Conservation (phyloP, 805 yeast species). For the Starmera quercuum region DNA sequence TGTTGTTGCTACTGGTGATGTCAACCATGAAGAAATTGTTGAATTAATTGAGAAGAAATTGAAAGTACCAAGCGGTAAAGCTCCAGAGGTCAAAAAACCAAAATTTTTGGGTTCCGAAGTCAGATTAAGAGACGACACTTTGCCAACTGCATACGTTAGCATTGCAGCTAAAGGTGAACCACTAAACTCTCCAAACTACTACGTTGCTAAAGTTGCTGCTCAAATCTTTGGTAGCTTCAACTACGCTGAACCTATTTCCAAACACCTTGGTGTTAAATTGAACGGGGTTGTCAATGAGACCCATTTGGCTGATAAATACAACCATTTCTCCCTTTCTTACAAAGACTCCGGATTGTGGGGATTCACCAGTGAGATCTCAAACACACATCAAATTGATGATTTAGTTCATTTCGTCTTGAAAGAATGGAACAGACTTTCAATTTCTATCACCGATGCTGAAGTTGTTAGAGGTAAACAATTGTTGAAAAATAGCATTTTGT, state of each 20-base stretch:
- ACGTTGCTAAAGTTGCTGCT: slow-evolving; percentile 69
- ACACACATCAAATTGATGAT: slow-evolving; percentile 60
- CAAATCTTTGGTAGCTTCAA: slow-evolving; percentile 48
- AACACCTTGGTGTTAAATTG: slow-evolving; percentile 60
- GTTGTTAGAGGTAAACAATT: slow-evolving; percentile 70
- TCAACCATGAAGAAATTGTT: slow-evolving; percentile 62
- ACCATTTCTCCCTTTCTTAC: slow-evolving; percentile 67
- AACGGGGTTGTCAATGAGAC: slow-evolving; percentile 61
- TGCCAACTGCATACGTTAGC: slow-evolving; percentile 72
- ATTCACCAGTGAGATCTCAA: slow-evolving; percentile 57
- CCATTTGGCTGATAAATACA: slow-evolving; percentile 64
- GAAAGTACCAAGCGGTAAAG: slow-evolving; percentile 43
- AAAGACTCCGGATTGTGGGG: slow-evolving; percentile 84
- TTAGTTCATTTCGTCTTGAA: slow-evolving; percentile 73
- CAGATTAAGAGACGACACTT: slow-evolving; percentile 81
- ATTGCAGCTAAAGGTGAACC: slow-evolving; percentile 73
- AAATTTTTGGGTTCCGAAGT: slow-evolving; percentile 80
- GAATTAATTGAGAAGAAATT: slow-evolving; percentile 51
- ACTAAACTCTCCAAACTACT: slow-evolving; percentile 52
- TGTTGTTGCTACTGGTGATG: slow-evolving; percentile 64
- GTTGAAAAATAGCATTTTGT: slow-evolving; percentile 56
- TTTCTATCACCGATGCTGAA: slow-evolving; percentile 70
- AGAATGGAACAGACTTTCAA: slow-evolving; percentile 81
- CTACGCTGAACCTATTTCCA: slow-evolving; percentile 47
- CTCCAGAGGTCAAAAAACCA: slow-evolving; percentile 42